Conservation (phyloP, 1,139 yeast species). For the Saccharomycopsis hybrid region DNA sequence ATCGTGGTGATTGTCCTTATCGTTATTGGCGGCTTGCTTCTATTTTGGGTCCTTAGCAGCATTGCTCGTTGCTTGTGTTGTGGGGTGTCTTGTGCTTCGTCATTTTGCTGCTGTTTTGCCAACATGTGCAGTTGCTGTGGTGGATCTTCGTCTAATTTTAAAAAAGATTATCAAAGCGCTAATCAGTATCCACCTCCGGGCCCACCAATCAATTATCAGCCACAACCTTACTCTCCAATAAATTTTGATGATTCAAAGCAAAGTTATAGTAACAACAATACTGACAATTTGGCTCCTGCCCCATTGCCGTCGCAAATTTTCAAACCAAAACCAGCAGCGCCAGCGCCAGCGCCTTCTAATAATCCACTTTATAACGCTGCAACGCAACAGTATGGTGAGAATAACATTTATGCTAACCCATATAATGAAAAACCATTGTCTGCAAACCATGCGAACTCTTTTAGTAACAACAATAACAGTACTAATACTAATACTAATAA, state of each 20-base stretch:
- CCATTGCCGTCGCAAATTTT: slow-evolving; percentile 11
- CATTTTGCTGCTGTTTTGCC: slow-evolving; percentile 28
- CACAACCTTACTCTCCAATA: no score
- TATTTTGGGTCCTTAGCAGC: slow-evolving; percentile 28
- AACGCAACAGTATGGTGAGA: slow-evolving; percentile 11
- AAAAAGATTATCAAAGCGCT: slow-evolving; percentile 4
- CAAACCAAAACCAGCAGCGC: neutral
- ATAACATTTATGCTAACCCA: no score
- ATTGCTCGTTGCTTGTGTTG: slow-evolving; percentile 26
- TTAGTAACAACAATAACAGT: neutral
- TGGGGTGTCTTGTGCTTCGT: slow-evolving; percentile 25
- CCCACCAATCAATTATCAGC: no score
- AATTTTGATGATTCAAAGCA: no score
- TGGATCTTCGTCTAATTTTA: slow-evolving; percentile 9
- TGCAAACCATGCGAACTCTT: neutral
- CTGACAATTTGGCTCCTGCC: slow-evolving; percentile 9
- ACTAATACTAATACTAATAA: neutral
- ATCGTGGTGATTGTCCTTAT: slow-evolving; percentile 56
- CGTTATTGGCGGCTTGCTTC: slow-evolving; percentile 35
- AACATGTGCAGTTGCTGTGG: slow-evolving; percentile 16
- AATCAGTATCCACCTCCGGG: no score
- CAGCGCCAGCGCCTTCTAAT: neutral
- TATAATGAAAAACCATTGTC: no score
- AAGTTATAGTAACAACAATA: no score
- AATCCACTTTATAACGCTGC: slow-evolving; percentile 12